Evolutionary conservation across 495 filamentous ascomycete genomes (phyloP).

Genomic region (Friedmanniomyces simplex): DNA sequence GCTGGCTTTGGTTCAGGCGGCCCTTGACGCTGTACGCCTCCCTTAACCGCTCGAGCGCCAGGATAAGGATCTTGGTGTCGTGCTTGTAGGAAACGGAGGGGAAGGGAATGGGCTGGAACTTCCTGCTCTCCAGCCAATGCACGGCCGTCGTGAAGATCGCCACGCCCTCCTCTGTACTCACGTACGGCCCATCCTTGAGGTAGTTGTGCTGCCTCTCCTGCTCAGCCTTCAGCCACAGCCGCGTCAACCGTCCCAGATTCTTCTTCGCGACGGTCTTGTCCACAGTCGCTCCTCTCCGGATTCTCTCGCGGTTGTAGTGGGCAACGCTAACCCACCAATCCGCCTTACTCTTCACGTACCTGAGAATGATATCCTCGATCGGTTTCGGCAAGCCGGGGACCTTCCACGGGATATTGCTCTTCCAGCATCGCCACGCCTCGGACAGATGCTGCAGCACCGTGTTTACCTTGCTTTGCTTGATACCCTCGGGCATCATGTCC

Average conservation of each 20-base stretch:
- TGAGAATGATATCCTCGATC: conserved; percentile 95
- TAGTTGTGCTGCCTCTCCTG: conserved; percentile 99
- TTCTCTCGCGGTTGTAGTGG: conserved; percentile 96
- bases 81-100: conserved; percentile 99
- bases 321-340: conserved; percentile 99
- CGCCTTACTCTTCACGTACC: conserved; percentile 97
- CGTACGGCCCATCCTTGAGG: conserved; percentile 98
- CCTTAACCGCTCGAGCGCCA: conserved; percentile 85
- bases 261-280: conserved; percentile 99
- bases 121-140: conserved; percentile 96
- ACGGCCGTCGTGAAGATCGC: conserved; percentile 98
- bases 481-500: conserved; percentile 99
- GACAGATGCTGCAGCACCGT: conserved; percentile 95
- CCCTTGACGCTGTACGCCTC: conserved; percentile 99
- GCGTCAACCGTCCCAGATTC: conserved; percentile 89
- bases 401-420: conserved; percentile 99
- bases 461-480: conserved; percentile 99
- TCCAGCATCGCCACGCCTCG: conserved; percentile 99
- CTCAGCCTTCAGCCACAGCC: conserved; percentile 96
- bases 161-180: conserved; percentile 95
- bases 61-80: conserved; percentile 96
- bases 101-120: conserved; percentile 98
- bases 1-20: conserved; percentile 90
- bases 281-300: conserved; percentile 88
- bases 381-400: conserved; percentile 91